Conservation (phyloP, 2,329 filamentous ascomycete species). For the Sarocladium strictum region DNA sequence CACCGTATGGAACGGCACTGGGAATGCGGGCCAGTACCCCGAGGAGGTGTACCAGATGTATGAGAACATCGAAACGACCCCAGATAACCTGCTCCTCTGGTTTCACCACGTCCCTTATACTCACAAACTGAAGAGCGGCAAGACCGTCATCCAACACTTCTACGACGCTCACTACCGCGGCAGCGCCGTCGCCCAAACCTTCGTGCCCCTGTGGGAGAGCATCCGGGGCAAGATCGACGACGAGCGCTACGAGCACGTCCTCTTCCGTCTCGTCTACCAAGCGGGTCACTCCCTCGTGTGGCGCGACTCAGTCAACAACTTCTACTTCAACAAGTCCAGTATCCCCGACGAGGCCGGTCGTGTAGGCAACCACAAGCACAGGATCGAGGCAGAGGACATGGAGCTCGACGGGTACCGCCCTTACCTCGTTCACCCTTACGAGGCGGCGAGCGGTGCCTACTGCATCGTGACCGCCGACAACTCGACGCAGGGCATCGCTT, state of each 20-base stretch:
- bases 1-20: conserved; percentile 61
- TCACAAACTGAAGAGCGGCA: conserved; percentile 52
- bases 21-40: conserved; percentile 61
- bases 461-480: conserved; percentile 48
- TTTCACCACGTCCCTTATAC: conserved; percentile 70
- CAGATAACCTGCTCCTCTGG: conserved; percentile 64
- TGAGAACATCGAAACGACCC: conserved; percentile 56
- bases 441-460: conserved; percentile 49
- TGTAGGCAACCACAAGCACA: conserved; percentile 55
- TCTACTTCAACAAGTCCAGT: conserved; percentile 55
- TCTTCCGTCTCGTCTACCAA: conserved; percentile 57
- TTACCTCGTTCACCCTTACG: conserved; percentile 49
- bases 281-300: conserved; percentile 66
- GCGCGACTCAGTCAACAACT: conserved; percentile 61
- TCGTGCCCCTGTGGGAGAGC: conserved; percentile 46
- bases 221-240: conserved; percentile 51
- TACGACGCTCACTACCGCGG: conserved; percentile 58
- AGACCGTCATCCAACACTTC: conserved; percentile 63
- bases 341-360: conserved; percentile 52
- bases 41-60: conserved; percentile 50
- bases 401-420: conserved; percentile 49
- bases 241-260: conserved; percentile 52
- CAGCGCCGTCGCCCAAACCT: conserved; percentile 53
- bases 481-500: conserved; percentile 41
- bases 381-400: conserved; percentile 67